Conservation (phyloP, 768 basidiomycete genomes). For the Baorangia bicolor region DNA sequence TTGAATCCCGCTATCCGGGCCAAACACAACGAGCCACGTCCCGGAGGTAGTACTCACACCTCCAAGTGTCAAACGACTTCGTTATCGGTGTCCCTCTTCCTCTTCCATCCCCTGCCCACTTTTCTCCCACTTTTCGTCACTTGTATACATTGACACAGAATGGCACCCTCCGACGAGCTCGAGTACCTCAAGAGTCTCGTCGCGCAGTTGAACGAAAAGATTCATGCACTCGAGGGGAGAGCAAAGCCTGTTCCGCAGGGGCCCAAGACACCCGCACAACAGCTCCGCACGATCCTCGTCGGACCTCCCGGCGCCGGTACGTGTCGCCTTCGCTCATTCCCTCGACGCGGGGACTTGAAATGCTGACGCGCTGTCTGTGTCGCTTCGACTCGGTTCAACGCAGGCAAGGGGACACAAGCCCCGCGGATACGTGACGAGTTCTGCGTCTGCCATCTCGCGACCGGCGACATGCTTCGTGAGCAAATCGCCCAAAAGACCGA, state of each 20-base stretch:
- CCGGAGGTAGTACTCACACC: neutral
- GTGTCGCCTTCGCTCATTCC: conserved; percentile 21
- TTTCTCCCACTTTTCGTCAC: neutral
- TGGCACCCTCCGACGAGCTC: conserved; percentile 76
- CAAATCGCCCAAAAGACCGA: conserved; percentile 86
- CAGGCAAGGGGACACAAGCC: conserved; percentile 98
- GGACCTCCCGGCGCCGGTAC: conserved; percentile 97
- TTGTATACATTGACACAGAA: conserved; percentile 26
- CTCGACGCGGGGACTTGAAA: neutral
- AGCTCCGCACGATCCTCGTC: conserved; percentile 88
- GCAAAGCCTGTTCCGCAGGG: conserved; percentile 46
- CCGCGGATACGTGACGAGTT: conserved; percentile 89
- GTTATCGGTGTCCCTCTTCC: neutral
- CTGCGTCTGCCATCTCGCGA: conserved; percentile 97
- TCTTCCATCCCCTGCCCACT: neutral
- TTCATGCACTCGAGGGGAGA: conserved; percentile 70
- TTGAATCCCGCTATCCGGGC: conserved; percentile 13
- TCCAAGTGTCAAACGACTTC: neutral
- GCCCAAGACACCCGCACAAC: conserved; percentile 65
- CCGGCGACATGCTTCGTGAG: conserved; percentile 97
- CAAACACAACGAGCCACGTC: conserved; percentile 6
- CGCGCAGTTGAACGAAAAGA: conserved; percentile 87
- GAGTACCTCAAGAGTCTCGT: conserved; percentile 95
- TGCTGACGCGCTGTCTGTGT: neutral
- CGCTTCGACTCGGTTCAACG: neutral